Evolutionary conservation across 2,329 filamentous ascomycete genomes (phyloP), one percentile per base, ranked within the genome.

Genomic region (Whalleya microplaca): DNA sequence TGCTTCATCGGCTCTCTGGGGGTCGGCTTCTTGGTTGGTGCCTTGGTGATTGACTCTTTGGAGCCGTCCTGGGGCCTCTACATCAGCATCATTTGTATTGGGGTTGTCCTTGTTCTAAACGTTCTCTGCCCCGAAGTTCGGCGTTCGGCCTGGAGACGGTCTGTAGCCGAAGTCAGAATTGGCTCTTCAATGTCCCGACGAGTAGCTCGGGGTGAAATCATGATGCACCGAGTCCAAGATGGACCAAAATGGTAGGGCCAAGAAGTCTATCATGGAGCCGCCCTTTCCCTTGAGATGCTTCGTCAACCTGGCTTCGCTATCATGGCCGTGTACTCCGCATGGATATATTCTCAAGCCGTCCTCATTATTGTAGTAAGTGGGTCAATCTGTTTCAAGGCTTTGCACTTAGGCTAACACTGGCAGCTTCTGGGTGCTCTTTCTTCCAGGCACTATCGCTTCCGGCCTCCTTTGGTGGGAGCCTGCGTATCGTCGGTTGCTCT

Each of bases 321-420:
- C 27, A 78, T 93, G 67, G 82, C 88, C 1, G 58, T 90, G n/a
- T 93, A 93, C 71, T 78, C 87, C 14, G 87, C 83, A 6, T 93
- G 90, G 90, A 89, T 92, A 45, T 91, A 92, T 70, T 88, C 87
- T 2, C 87, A 92, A 66, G 80, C 91, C 2, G 87, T 91, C 4
- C 76, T 93, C 52, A 79, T 91, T 55, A 89, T 92, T 57, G 78
- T 90, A 55, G 70, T 72, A 58, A 67, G 70, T 59, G 32, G 2
- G 21, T 16, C 9, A 12, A 8, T 12, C 14, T 21, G 3, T 20
- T 40, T 5, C 12, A 16, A 10, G 44, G 9, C 20, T 47, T 43
- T 41, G 12, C 21, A 20, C 14, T 19, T 47, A 12, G 23, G 37
- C 45, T 58, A 21, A 62, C 47, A 6, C 5, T 18, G 45, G 54